phyloP scores from a whole-genome alignment of 805 yeast genomes.

The Starmerella bacillaris region DNA sequence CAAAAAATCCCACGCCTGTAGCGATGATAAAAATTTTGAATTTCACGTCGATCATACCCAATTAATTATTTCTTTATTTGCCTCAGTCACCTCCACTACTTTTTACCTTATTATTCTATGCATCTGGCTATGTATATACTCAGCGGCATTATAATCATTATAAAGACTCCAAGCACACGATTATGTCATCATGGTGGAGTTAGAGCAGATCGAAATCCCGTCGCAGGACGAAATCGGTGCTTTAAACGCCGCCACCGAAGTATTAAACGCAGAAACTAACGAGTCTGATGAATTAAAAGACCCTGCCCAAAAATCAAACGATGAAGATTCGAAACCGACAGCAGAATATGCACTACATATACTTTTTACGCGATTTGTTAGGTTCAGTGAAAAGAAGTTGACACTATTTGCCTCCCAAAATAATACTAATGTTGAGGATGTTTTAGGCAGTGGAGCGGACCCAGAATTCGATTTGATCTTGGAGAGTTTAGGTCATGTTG shows the following conservation, averaged over 20 bases:
- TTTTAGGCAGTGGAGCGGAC: slow-evolving; percentile 73
- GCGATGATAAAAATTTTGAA: too few relatives aligned
- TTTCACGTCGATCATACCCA: too few relatives aligned
- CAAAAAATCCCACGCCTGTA: too few relatives aligned
- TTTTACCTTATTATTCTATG: too few relatives aligned
- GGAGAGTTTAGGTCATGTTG: slow-evolving; percentile 74
- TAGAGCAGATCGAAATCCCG: slow-evolving; percentile 18
- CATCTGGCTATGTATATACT: too few relatives aligned
- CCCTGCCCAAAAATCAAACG: neutral
- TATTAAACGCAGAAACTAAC: neutral
- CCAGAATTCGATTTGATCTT: slow-evolving; percentile 72
- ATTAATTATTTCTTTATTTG: too few relatives aligned
- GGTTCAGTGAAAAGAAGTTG: slow-evolving; percentile 78
- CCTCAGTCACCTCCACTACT: too few relatives aligned
- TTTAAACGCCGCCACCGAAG: neutral
- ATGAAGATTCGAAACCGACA: slow-evolving; percentile 16
- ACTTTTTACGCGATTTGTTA: slow-evolving; percentile 83
- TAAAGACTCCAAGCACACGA: too few relatives aligned
- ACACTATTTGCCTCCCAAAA: slow-evolving; percentile 52
- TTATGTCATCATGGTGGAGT: slow-evolving; percentile 4
- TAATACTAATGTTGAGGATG: slow-evolving; percentile 46
- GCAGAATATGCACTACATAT: slow-evolving; percentile 81
- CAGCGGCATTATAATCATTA: too few relatives aligned
- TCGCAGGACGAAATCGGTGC: neutral
- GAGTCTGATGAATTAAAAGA: neutral